Evolutionary conservation across 202 grass and related monocot genomes (phyloP).

Genomic region (Elaeis oleifera): DNA sequence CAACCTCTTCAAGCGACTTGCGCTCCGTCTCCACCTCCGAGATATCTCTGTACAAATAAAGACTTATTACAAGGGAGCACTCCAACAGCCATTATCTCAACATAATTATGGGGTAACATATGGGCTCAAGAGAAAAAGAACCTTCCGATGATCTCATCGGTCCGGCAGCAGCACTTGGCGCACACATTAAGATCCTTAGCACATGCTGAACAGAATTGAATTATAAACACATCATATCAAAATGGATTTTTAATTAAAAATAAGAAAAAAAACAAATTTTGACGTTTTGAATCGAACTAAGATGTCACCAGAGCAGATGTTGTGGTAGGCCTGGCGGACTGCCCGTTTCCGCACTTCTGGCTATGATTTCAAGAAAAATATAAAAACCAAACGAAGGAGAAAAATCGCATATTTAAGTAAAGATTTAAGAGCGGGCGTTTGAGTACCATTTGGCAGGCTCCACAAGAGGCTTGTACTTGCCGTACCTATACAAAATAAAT

Average conservation of each 20-base stretch:
- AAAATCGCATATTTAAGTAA: not conserved
- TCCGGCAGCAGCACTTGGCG: conserved; percentile 59
- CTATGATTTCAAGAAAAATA: conserved; percentile 19
- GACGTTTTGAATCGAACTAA: not conserved
- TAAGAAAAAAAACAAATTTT: not conserved
- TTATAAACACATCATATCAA: not conserved
- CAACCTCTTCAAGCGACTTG: conserved; percentile 55
- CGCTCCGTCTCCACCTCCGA: conserved; percentile 51
- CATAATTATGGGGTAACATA: not conserved
- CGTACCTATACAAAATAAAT: conserved; percentile 42
- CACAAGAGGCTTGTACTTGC: conserved; percentile 77
- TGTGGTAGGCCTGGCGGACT: conserved; percentile 82
- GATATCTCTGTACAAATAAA: conserved; percentile 40
- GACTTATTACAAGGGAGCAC: not conserved
- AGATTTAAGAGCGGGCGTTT: not conserved
- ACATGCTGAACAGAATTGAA: conserved; percentile 47
- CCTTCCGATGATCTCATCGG: conserved; percentile 62
- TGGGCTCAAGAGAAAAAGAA: conserved; percentile 16
- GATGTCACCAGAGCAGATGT: conserved; percentile 57
- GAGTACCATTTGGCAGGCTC: conserved; percentile 77
- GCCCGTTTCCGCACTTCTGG: conserved; percentile 73
- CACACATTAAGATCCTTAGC: conserved; percentile 74
- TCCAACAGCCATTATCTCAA: no score
- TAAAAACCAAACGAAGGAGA: not conserved
- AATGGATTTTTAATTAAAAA: not conserved